These are phyloP conservation scores for Daldinia concentrica DNA, from an alignment of 495 filamentous ascomycete species.

Conservation along the genomic window DNA sequence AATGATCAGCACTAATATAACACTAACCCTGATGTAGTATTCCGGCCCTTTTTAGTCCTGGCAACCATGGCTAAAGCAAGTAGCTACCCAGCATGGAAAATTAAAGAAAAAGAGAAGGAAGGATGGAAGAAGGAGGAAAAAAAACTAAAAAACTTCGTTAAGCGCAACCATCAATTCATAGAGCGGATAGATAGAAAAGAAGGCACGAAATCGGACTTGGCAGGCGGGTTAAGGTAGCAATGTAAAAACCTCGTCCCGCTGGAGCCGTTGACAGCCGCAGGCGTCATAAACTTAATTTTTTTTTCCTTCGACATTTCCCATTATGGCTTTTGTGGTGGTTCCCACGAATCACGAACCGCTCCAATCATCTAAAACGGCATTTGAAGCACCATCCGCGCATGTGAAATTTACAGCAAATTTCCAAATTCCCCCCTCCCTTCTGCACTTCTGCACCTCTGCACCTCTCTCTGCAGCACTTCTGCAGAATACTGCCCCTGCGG, in stretches of 20 bases:
- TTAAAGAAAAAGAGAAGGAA: neutral
- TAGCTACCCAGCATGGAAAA: neutral
- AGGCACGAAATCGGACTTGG: slow-evolving; percentile 12
- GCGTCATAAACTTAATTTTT: slow-evolving; percentile 23
- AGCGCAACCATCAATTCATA: neutral
- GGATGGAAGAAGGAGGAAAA: neutral
- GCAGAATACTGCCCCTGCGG: slow-evolving; percentile 35
- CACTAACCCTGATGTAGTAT: slow-evolving; percentile 33
- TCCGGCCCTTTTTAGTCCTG: slow-evolving; percentile 21
- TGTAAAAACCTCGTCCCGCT: slow-evolving; percentile 30
- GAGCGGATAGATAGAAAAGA: neutral
- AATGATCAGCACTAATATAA: slow-evolving; percentile 31
- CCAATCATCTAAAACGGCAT: slow-evolving; percentile 36
- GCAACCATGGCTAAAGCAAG: neutral
- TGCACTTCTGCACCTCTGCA: neutral
- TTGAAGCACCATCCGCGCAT: slow-evolving; percentile 34
- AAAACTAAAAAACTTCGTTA: neutral
- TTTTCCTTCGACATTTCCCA: slow-evolving; percentile 29
- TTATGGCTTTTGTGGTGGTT: slow-evolving; percentile 9
- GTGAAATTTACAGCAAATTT: slow-evolving; percentile 32
- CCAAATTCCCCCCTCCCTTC: slow-evolving; percentile 12
- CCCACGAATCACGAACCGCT: slow-evolving; percentile 33
- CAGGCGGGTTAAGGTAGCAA: slow-evolving; percentile 5
- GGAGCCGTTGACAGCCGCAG: slow-evolving; percentile 40
- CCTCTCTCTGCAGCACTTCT: slow-evolving; percentile 2